phyloP scores from a whole-genome alignment of 441 rosid species.

The Erodium chrysanthum region DNA sequence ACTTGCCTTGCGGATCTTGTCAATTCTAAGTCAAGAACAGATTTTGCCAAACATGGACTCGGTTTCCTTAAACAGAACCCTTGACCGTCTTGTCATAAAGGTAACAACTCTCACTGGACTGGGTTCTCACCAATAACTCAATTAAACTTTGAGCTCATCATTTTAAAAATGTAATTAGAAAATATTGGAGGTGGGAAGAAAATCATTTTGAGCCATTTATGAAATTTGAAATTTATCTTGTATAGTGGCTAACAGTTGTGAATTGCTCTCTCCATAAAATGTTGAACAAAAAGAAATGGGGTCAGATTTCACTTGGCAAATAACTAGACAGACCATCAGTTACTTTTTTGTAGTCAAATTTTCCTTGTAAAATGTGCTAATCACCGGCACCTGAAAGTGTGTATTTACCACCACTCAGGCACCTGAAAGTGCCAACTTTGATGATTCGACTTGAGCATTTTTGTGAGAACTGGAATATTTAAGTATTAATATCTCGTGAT shows the following conservation, averaged over 20 bases:
- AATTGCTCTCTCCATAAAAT: background rate
- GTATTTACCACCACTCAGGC: background rate
- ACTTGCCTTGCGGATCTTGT: slow-evolving; percentile 69
- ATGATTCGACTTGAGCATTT: background rate
- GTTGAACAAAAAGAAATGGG: background rate
- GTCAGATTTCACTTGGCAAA: background rate
- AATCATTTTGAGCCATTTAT: background rate
- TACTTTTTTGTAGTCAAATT: background rate
- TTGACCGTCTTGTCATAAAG: slow-evolving; percentile 72
- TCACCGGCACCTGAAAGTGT: background rate
- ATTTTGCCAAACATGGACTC: slow-evolving; percentile 42
- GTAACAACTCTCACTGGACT: slow-evolving; percentile 25
- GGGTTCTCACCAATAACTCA: background rate
- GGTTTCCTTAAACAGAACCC: slow-evolving; percentile 34
- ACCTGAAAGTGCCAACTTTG: background rate
- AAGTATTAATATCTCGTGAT: background rate
- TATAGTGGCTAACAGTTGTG: slow-evolving; percentile 2
- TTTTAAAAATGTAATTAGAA: background rate
- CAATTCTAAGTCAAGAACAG: slow-evolving; percentile 75
- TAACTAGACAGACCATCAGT: background rate
- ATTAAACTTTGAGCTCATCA: background rate
- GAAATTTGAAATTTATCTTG: background rate
- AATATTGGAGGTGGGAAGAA: background rate
- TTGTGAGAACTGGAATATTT: background rate
- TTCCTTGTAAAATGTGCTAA: background rate